Base-by-base conservation (phyloP, 1,284 basidiomycete species). In the Microbotryum silenes-acaulis region DNA sequence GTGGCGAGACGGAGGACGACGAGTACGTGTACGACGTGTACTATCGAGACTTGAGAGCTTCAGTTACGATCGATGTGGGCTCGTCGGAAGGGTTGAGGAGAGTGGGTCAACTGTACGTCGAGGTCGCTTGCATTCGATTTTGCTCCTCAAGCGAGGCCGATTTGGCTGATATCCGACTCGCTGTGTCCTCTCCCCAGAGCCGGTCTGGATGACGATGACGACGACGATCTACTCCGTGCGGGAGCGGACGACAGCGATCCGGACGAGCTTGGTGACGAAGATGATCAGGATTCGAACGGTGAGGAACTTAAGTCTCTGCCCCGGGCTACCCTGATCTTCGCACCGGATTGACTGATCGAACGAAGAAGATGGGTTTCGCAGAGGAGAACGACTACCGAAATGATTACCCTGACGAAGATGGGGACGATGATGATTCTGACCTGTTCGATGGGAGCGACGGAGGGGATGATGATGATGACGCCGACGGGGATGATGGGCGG, bases 361-460 rank as follows among this genome's bases (percentile, higher is more conserved):
- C 44, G 14, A 49, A 20, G 55, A 29, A n/a, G 23, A 2, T 31
- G 21, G 9, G 53, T 12, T 6, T 18, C 23, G 16, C 61, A 71
- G 70, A 71, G 59, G 70, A 71, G 51, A 66, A 68, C 60, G 69
- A 70, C 58, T 71, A 71, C 55, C 56, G 70, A 21, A 71, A 71
- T 54, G 70, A 71, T 51, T 71, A 71, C 33, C 70, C 70, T 4
- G 65, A 67, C 29, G 65, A 60, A 31, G 67, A 68, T 8, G 67
- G 48, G 29, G 14, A 44, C 23, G 61, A 62, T 23, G 45, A 46
- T n/a, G 55, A 57, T 54, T 37, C 16, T 29, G 56, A 42, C 37
- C 16, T 42, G 37, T 33, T 20, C 33, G n/a, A 33, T 33, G 21
- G 16, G 37, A 27, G 31, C 10, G 59, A 54, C 3, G 21, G 4